Evolutionary conservation across 2,329 filamentous ascomycete genomes (phyloP).

Genomic region (Aspergillus sp.): DNA sequence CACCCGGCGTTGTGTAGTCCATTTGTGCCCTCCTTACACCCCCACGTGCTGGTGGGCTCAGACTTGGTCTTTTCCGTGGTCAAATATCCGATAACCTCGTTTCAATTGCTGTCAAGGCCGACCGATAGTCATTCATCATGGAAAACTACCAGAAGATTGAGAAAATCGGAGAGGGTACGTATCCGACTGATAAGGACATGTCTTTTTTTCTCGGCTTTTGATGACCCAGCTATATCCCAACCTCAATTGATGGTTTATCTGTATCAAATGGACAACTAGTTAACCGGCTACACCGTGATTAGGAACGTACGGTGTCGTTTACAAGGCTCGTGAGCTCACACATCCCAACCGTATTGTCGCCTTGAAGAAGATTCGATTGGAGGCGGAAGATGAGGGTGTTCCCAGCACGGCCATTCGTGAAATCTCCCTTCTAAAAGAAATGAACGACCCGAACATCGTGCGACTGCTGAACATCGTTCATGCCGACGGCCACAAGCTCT

Average conservation of each 20-base stretch:
- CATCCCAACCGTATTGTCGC: slow-evolving; percentile 84
- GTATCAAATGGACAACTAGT: neutral
- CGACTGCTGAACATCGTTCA: slow-evolving; percentile 88
- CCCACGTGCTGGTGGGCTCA: slow-evolving; percentile 13
- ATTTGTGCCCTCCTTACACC: slow-evolving; percentile 7
- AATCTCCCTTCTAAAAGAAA: slow-evolving; percentile 90
- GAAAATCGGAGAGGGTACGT: slow-evolving; percentile 90
- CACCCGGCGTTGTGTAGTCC: slow-evolving; percentile 13
- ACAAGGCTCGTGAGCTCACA: slow-evolving; percentile 85
- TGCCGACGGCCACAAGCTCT: slow-evolving; percentile 90
- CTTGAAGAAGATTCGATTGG: slow-evolving; percentile 91
- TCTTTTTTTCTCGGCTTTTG: neutral
- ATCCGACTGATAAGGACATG: neutral
- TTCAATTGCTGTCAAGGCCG: neutral
- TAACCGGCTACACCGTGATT: slow-evolving; percentile 2
- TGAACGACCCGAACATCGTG: slow-evolving; percentile 89
- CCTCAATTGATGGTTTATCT: neutral
- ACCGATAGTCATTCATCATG: slow-evolving; percentile 52
- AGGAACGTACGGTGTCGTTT: slow-evolving; percentile 95
- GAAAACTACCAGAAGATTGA: slow-evolving; percentile 97
- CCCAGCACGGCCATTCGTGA: slow-evolving; percentile 91
- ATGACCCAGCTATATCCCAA: neutral
- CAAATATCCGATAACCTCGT: neutral
- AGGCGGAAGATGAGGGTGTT: slow-evolving; percentile 91
- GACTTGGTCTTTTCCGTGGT: neutral